These are phyloP conservation scores for Cercospora brassicicola DNA, from an alignment of 2,329 filamentous ascomycete genomes.

Conservation along the genomic window DNA sequence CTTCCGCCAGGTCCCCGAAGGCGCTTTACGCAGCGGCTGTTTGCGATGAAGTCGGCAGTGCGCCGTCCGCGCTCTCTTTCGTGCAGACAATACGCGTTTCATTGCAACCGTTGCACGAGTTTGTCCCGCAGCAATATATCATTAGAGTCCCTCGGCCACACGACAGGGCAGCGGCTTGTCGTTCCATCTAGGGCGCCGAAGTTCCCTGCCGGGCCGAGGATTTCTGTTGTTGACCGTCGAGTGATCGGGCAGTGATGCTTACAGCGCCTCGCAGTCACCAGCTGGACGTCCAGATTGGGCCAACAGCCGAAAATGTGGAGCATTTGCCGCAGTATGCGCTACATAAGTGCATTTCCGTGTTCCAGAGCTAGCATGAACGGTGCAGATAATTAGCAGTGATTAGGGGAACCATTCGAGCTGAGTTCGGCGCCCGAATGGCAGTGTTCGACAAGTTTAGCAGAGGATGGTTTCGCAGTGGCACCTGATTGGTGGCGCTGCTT, in stretches of 20 bases:
- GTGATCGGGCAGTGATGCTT: neutral
- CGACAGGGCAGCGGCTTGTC: neutral
- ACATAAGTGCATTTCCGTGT: neutral
- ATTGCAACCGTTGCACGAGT: neutral
- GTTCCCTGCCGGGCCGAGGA: neutral
- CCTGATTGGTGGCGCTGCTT: neutral
- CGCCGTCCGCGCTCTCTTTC: neutral
- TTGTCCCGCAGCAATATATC: neutral
- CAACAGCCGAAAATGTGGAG: neutral
- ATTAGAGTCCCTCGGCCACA: neutral
- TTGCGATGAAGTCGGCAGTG: neutral
- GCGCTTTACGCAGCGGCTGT: neutral
- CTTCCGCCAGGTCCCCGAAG: neutral
- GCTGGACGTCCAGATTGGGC: neutral
- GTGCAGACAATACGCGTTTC: neutral
- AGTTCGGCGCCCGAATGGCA: neutral
- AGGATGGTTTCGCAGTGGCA: neutral
- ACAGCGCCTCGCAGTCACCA: neutral
- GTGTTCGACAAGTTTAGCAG: neutral
- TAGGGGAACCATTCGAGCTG: neutral
- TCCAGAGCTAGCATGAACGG: neutral
- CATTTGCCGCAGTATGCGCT: neutral
- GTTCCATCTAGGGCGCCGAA: neutral
- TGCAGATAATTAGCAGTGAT: neutral
- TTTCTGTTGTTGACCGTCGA: neutral